These are phyloP conservation scores for Talaromyces sp. DNA, from an alignment of 2,329 filamentous ascomycete species.

Conservation along the genomic window DNA sequence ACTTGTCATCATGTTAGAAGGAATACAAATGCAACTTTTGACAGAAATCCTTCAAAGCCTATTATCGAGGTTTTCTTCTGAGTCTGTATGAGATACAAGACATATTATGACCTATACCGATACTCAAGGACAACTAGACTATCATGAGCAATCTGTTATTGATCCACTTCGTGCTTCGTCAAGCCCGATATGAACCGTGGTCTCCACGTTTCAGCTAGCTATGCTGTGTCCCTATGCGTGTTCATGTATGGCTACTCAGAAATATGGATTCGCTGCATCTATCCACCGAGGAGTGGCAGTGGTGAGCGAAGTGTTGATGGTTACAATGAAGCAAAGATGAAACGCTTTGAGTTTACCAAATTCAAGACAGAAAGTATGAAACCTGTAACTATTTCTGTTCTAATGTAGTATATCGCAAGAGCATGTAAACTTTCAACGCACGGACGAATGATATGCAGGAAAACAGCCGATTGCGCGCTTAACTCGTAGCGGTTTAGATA, in stretches of 20 bases:
- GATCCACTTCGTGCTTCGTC: neutral
- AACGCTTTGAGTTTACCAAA: neutral
- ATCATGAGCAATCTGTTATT: neutral
- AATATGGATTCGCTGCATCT: neutral
- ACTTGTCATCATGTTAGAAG: neutral
- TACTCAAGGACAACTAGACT: neutral
- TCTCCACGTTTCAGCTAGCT: neutral
- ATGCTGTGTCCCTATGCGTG: neutral
- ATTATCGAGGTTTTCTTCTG: neutral
- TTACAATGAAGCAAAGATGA: neutral
- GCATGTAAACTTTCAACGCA: too few species aligned
- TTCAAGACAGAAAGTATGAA: neutral
- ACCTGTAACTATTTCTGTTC: neutral
- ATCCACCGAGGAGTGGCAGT: neutral
- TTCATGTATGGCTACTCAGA: neutral
- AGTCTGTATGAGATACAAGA: neutral
- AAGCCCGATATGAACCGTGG: neutral
- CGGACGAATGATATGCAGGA: neutral
- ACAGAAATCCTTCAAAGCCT: neutral
- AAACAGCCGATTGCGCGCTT: slow-evolving; percentile 5
- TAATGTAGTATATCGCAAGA: neutral
- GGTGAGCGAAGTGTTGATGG: neutral
- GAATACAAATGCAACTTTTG: neutral
- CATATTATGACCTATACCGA: neutral
- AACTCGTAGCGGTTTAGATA: slow-evolving; percentile 5